Conservation (phyloP, 441 rosid genomes). For the Adansonia gregorii region DNA sequence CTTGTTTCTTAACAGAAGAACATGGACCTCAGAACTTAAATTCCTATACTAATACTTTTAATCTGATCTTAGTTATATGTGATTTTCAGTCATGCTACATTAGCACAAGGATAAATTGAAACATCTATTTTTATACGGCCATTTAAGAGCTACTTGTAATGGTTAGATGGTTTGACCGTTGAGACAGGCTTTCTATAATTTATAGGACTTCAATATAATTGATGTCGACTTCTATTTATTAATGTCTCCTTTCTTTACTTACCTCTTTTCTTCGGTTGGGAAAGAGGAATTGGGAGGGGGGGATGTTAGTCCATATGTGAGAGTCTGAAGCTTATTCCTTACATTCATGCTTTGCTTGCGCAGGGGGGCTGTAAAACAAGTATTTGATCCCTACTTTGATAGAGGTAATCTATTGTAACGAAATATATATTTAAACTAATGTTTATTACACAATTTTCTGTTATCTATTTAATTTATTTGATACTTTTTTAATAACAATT, state of each 20-base stretch:
- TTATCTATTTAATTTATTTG: conserved; percentile 1
- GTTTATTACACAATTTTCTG: not conserved
- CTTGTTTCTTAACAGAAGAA: not conserved
- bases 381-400: conserved; percentile 63
- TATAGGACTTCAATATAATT: not conserved
- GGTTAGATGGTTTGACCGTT: not conserved
- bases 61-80: not conserved
- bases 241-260: not conserved
- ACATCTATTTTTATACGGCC: not conserved
- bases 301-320: not conserved
- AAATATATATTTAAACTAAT: not conserved
- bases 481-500: conserved; percentile 8
- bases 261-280: no score
- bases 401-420: conserved; percentile 52
- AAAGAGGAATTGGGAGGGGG: no score
- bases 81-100: not conserved
- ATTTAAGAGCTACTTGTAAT: not conserved
- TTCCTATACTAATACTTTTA: not conserved
- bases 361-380: conserved; percentile 65
- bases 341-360: conserved; percentile 25
- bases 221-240: not conserved
- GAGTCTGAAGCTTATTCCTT: conserved; percentile 2
- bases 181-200: not conserved
- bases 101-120: not conserved
- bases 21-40: conserved; percentile 4